phyloP scores from a whole-genome alignment of 176 grass and related monocot genomes.

The Otatea glauca region DNA sequence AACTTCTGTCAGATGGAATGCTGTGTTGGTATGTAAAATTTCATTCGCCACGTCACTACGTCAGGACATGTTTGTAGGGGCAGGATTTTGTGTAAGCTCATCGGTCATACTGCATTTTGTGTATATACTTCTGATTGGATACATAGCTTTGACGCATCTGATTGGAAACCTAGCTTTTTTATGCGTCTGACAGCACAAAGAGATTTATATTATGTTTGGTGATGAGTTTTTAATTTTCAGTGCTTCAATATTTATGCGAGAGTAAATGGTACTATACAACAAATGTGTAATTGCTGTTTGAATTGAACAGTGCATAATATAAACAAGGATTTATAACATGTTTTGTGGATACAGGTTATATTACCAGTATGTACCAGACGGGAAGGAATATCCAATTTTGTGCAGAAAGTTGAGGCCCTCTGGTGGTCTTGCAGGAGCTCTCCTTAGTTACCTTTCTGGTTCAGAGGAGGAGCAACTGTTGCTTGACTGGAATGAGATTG shows the following conservation, averaged over 20 bases:
- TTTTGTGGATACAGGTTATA: constrained; percentile 68
- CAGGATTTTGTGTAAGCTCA: not conserved
- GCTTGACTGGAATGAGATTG: constrained; percentile 89
- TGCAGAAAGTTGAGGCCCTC: constrained; percentile 60
- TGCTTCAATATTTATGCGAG: not conserved
- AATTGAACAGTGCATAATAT: not conserved
- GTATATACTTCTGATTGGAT: not conserved
- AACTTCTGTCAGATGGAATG: not conserved
- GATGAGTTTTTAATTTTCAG: not conserved
- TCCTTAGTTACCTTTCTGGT: constrained; percentile 62
- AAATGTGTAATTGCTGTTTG: not conserved
- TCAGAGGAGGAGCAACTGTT: constrained; percentile 67
- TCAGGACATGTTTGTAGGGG: not conserved
- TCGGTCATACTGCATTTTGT: not conserved
- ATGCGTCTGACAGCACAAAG: not conserved
- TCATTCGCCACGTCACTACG: not conserved
- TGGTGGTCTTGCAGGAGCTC: constrained; percentile 48
- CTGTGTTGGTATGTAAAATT: not conserved
- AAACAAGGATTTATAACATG: not conserved
- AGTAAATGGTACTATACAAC: not conserved
- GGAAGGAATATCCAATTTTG: constrained; percentile 85
- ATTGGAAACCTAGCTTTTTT: not conserved
- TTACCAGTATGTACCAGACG: constrained; percentile 79
- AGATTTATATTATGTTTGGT: not conserved
- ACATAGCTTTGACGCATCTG: not conserved